These are phyloP conservation scores for Coemansia sp. DNA, from an alignment of 192 early-diverging fungal genomes.

Conservation along the genomic window DNA sequence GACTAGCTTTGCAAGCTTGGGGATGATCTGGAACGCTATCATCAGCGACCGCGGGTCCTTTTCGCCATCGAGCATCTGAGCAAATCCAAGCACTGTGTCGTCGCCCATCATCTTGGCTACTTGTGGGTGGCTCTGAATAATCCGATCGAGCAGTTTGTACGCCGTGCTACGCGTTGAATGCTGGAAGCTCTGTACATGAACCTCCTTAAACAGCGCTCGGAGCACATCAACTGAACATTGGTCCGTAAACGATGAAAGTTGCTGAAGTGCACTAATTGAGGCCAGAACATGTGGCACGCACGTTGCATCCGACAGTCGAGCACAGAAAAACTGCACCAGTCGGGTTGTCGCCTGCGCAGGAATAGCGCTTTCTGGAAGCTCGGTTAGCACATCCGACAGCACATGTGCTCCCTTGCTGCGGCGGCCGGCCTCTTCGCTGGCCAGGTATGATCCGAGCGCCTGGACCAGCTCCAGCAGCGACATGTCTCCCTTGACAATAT, in stretches of 20 bases:
- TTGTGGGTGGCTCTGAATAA: constrained; percentile 58
- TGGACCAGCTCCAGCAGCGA: constrained; percentile 79
- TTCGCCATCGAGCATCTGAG: constrained; percentile 90
- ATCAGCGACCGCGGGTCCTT: constrained; percentile 98
- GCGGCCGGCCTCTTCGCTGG: constrained; percentile 77
- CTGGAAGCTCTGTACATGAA: constrained; percentile 90
- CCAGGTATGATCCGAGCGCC: constrained; percentile 71
- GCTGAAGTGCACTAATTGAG: constrained; percentile 62
- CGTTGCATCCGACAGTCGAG: constrained; percentile 69
- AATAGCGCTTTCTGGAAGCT: constrained; percentile 34
- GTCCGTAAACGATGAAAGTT: constrained; percentile 61
- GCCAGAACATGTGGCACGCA: constrained; percentile 67
- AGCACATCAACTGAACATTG: constrained; percentile 57
- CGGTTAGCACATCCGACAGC: constrained; percentile 62
- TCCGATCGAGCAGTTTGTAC: constrained; percentile 70
- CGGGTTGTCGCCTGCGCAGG: constrained; percentile 46
- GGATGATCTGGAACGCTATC: constrained; percentile 77
- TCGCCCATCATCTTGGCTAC: constrained; percentile 65
- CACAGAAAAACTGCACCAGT: constrained; percentile 73
- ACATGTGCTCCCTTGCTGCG: constrained; percentile 80
- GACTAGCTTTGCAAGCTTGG: constrained; percentile 68
- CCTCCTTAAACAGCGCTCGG: constrained; percentile 67
- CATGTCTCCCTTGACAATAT: constrained; percentile 51
- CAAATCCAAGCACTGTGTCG: constrained; percentile 80
- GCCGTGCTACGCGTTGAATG: constrained; percentile 76